Evolutionary conservation across 1,284 basidiomycete genomes (phyloP).

Genomic region (Boletellus sp.): DNA sequence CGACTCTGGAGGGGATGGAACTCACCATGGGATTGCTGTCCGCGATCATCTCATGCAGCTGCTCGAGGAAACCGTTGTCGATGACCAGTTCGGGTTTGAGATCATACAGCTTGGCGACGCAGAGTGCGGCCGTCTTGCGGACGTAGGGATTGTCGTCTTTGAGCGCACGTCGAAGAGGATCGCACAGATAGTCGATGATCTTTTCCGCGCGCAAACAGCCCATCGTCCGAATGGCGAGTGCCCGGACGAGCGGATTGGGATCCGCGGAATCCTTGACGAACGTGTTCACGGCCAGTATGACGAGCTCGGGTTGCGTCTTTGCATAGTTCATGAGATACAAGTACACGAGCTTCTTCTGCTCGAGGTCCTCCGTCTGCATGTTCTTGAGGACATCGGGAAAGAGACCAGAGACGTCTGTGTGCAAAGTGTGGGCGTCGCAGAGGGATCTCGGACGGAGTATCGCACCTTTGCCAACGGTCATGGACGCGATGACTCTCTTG

Average conservation of each 20-base stretch:
- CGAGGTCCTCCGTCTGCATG: constrained; percentile 93
- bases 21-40: constrained; percentile 97
- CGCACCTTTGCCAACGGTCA: constrained; percentile 91
- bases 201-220: constrained; percentile 95
- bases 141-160: constrained; percentile 97
- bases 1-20: constrained; percentile 4
- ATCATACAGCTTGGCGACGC: constrained; percentile 96
- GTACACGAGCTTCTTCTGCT: constrained; percentile 97
- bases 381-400: constrained; percentile 99
- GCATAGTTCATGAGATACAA: constrained; percentile 99
- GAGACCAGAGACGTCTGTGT: constrained; percentile 84
- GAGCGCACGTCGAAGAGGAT: constrained; percentile 88
- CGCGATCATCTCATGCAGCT: constrained; percentile 85
- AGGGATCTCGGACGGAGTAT: constrained; percentile 1
- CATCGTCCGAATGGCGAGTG: constrained; percentile 97
- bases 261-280: constrained; percentile 98
- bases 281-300: constrained; percentile 98
- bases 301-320: constrained; percentile 94
- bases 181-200: constrained; percentile 97
- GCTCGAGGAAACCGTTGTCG: constrained; percentile 92
- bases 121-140: constrained; percentile 92
- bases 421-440: constrained; percentile 12
- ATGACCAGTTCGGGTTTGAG: constrained; percentile 93
- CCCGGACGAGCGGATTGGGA: constrained; percentile 93
- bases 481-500: constrained; percentile 93